These are phyloP conservation scores for Inga oerstediana DNA, from an alignment of 306 rosid species.

Conservation along the genomic window DNA sequence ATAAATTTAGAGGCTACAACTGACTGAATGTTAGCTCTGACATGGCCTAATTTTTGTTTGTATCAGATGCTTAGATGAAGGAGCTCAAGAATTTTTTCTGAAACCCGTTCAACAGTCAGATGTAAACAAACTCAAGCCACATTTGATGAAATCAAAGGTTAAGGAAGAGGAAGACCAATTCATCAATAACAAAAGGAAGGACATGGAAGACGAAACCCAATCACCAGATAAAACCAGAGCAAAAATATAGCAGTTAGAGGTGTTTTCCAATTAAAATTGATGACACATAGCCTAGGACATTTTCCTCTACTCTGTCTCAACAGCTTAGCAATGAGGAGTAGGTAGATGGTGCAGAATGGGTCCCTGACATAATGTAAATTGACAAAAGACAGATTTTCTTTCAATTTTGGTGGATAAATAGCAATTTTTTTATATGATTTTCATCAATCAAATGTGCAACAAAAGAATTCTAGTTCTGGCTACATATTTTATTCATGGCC, in stretches of 20 bases:
- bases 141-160: constrained; percentile 55
- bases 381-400: constrained; percentile 19
- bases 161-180: constrained; percentile 43
- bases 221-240: constrained; percentile 48
- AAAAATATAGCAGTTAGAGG: constrained; percentile 32
- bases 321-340: constrained; percentile 18
- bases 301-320: constrained; percentile 18
- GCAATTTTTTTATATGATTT: not conserved
- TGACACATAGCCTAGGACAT: constrained; percentile 22
- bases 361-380: constrained; percentile 29
- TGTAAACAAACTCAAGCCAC: constrained; percentile 78
- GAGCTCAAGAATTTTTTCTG: constrained; percentile 81
- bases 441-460: not conserved
- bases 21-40: constrained; percentile 29
- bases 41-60: constrained; percentile 7
- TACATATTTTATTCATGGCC: not conserved
- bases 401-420: constrained; percentile 40
- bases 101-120: constrained; percentile 83
- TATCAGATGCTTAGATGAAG: constrained; percentile 85
- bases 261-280: constrained; percentile 4
- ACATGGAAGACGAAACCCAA: constrained; percentile 36
- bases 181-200: constrained; percentile 39
- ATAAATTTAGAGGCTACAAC: not conserved
- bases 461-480: not conserved
- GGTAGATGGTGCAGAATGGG: constrained; percentile 27